phyloP scores from a whole-genome alignment of 306 rosid species.

The Cicer pinnatifidum region DNA sequence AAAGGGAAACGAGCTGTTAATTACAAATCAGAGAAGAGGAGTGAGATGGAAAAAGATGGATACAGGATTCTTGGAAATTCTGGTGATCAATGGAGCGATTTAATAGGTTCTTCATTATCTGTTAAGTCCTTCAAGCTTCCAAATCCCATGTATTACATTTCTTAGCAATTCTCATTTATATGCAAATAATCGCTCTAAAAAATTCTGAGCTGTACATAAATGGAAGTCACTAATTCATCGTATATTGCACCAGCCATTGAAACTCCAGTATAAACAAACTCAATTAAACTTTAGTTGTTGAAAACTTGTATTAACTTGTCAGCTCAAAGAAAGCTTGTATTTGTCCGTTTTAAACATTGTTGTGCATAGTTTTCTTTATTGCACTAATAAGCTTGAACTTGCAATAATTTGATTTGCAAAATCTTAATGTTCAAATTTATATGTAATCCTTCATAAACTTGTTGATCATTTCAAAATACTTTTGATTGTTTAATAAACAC shows the following conservation, averaged over 20 bases:
- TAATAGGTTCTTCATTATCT: constrained; percentile 66
- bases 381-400: too few relatives aligned
- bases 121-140: constrained; percentile 91
- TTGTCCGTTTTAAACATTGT: too few relatives aligned
- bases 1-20: constrained; percentile 62
- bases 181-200: constrained; percentile 35
- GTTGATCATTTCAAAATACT: too few relatives aligned
- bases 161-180: constrained; percentile 45
- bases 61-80: constrained; percentile 82
- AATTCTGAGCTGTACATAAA: constrained; percentile 43
- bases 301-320: not conserved
- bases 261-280: not conserved
- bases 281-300: not conserved
- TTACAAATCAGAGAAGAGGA: constrained; percentile 86
- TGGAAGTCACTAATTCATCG: constrained; percentile 24
- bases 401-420: too few relatives aligned
- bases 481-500: too few relatives aligned
- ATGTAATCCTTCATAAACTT: too few relatives aligned
- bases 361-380: too few relatives aligned
- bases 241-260: constrained; percentile 9
- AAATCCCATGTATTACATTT: constrained; percentile 89
- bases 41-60: constrained; percentile 79
- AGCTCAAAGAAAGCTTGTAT: not conserved
- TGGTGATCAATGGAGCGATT: constrained; percentile 97
- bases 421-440: too few relatives aligned